Percentiles rank a stretch among this genome's conserved stretches.
phyloP scores from a whole-genome alignment of 2,329 filamentous ascomycete genomes.

The Daldinia sp. region DNA sequence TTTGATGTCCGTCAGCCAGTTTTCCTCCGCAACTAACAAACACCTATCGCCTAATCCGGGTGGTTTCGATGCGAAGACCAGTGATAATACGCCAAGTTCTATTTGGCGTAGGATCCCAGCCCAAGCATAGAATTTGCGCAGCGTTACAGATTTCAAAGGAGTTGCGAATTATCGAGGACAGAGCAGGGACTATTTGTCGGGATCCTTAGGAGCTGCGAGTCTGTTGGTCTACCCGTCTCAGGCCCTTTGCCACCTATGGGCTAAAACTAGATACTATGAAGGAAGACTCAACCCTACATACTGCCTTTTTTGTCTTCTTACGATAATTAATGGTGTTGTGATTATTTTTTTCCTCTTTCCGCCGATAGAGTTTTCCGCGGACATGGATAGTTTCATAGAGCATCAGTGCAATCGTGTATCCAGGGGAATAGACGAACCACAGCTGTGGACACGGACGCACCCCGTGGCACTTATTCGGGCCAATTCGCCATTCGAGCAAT shows the following conservation, averaged over 20 bases:
- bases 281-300: slow-evolving; percentile 11
- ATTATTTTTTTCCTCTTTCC: slow-evolving; percentile 9
- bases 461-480: slow-evolving; percentile 33
- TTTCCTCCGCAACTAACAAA: slow-evolving; percentile 23
- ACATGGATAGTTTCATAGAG: slow-evolving; percentile 30
- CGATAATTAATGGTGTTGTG: slow-evolving; percentile 26
- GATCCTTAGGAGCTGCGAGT: slow-evolving; percentile 18
- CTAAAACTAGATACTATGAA: slow-evolving; percentile 24
- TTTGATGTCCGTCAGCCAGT: slow-evolving; percentile 15
- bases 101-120: slow-evolving; percentile 35
- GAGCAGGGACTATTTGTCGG: slow-evolving; percentile 23
- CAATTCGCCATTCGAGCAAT: slow-evolving; percentile 34
- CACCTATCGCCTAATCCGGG: slow-evolving; percentile 11
- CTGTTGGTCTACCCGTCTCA: slow-evolving; percentile 5
- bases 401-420: slow-evolving; percentile 30
- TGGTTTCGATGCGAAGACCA: slow-evolving; percentile 23
- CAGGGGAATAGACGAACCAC: slow-evolving; percentile 35
- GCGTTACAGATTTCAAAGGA: slow-evolving; percentile 9
- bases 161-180: slow-evolving; percentile 18
- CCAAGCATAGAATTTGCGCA: slow-evolving; percentile 32
- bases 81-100: slow-evolving; percentile 27
- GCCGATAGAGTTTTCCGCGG: slow-evolving; percentile 18
- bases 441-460: slow-evolving; percentile 32
- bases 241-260: slow-evolving; percentile 24
- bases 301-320: slow-evolving; percentile 11